Base-by-base conservation (phyloP, 768 basidiomycete genomes). In the Suillus occidentalis region DNA sequence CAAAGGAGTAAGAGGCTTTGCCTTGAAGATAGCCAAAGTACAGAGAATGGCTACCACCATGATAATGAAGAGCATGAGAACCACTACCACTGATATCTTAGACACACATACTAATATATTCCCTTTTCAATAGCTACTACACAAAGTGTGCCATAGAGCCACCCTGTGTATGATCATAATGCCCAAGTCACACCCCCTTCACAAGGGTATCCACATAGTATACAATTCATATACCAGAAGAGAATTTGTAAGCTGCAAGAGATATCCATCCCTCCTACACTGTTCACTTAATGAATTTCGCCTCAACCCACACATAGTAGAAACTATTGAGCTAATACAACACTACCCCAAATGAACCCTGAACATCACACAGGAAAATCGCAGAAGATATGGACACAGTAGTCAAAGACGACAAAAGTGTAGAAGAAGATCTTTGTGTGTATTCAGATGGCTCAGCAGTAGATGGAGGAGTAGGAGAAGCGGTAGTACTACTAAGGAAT, bases 231-330 rank as follows among this genome's bases (percentile, higher is more conserved):
- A 31, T 28, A 18, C 58, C 63, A 9, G 67, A 67, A 3, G 59
- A 65, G 0, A 16, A 40, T 2, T 57, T n/a, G 36, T 25, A 45
- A n/a, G 60, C 68, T 22, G 58, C 37, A 67, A 67, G 31, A 9
- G 47, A 6, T 72, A 76, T 50, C 66, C 58, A 10, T 63, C 68
- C 0, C 67, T 72, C 0, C 62, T 76, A 7, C 75, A 75, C 53
- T 58, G 66, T 16, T 60, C 71, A 25, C 52, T 75, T 18, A 47
- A 67, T 8, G 25, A 50, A 10, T 71, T 65, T 57, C 2, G 55
- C 0, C 61, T 71, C 12, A 25, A 65, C 36, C 74, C 70, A 1
- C 31, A 62, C 6, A 14, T 4, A 4, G 40, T 66, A 1, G 67
- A 73, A 52, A 72, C 61, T 1, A 75, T 76, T 22, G 6, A 18